Percentiles rank a stretch among this genome's conserved stretches.
These are phyloP conservation scores for Petunia hybrid DNA, from an alignment of 305 asterid species.

Conservation along the genomic window DNA sequence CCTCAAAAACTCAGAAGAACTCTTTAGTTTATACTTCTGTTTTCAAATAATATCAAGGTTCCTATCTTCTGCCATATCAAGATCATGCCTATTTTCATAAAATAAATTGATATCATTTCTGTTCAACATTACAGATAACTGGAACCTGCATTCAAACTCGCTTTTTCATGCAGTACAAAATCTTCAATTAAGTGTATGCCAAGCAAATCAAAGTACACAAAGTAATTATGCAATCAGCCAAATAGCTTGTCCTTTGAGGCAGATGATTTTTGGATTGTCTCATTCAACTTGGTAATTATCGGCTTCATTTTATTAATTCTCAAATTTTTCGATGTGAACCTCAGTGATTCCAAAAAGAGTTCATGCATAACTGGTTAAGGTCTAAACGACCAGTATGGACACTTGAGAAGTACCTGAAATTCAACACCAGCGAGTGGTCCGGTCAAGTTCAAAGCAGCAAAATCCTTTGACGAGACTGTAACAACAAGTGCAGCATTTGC, in stretches of 20 bases:
- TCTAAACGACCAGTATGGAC: constrained; percentile 26
- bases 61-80: constrained; percentile 11
- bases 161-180: neutral
- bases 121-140: neutral
- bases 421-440: constrained; percentile 98
- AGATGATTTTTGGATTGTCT: neutral
- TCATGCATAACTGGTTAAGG: constrained; percentile 19
- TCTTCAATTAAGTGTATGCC: neutral
- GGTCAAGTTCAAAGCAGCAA: constrained; percentile 57
- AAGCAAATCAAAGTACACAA: constrained; percentile 15
- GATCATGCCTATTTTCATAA: neutral
- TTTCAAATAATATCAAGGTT: neutral
- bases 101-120: neutral
- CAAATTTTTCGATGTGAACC: neutral
- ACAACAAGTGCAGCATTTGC: constrained; percentile 96
- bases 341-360: neutral
- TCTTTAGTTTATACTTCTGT: neutral
- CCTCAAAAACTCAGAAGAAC: too few relatives aligned
- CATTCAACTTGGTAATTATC: constrained; percentile 9
- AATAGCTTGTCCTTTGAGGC: neutral
- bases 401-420: constrained; percentile 70
- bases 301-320: neutral
- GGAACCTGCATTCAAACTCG: neutral
- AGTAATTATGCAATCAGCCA: neutral
- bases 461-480: constrained; percentile 77